These are phyloP conservation scores for Sarocladiaceae sp. DNA, from an alignment of 2,329 filamentous ascomycete genomes.

Conservation along the genomic window DNA sequence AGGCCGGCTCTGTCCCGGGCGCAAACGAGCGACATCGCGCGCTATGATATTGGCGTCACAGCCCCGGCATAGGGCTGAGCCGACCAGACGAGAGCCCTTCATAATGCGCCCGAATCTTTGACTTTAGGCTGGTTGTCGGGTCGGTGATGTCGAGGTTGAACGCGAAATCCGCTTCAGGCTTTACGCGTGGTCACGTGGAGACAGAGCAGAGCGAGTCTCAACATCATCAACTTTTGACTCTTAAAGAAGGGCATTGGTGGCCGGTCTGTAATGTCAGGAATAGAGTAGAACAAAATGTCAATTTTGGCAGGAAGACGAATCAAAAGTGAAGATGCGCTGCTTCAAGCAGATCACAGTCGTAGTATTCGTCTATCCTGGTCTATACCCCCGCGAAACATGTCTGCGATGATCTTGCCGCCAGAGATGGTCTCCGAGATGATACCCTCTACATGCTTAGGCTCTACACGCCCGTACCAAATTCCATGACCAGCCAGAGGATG, in stretches of 20 bases:
- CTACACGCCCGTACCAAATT: conserved; percentile 77
- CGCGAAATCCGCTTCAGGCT: not conserved
- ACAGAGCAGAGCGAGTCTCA: not conserved
- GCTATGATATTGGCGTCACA: not conserved
- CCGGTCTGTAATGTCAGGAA: no score
- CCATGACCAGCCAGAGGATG: conserved; percentile 64
- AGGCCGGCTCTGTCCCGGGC: no score
- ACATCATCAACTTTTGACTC: no score
- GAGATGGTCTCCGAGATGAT: conserved; percentile 66
- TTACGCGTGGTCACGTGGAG: conserved; percentile 7
- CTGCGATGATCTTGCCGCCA: conserved; percentile 59
- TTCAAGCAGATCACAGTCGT: conserved; percentile 26
- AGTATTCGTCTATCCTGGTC: conserved; percentile 46
- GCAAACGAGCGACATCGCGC: no score
- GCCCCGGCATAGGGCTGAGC: not conserved
- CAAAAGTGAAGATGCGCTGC: no score
- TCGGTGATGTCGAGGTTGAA: not conserved
- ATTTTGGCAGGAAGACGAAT: no score
- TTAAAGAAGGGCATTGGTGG: no score
- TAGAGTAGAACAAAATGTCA: no score
- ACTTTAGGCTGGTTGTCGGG: no score
- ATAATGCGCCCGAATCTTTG: no score
- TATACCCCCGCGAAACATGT: conserved; percentile 68
- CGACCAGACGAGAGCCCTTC: not conserved
- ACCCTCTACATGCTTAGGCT: conserved; percentile 68